phyloP scores from a whole-genome alignment of 257 asterid species.

The Ehretia macrophylla region DNA sequence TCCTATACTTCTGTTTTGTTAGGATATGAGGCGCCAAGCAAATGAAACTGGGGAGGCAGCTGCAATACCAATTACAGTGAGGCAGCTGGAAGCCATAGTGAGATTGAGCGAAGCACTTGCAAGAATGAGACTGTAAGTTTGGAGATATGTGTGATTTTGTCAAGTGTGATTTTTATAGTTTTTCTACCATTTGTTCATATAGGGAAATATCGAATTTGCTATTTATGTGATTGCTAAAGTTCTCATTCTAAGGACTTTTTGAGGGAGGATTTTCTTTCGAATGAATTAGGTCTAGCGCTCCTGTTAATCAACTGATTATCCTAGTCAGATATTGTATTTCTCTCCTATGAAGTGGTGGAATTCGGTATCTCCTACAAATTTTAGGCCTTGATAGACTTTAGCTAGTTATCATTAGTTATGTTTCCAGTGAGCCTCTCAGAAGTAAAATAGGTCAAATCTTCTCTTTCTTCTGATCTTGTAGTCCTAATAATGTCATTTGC shows the following conservation, averaged over 20 bases:
- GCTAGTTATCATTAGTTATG: neutral
- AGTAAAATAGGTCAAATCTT: neutral
- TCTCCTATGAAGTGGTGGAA: too few species aligned
- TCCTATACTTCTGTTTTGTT: constrained; percentile 15
- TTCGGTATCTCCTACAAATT: too few species aligned
- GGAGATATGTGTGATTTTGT: neutral
- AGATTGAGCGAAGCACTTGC: constrained; percentile 96
- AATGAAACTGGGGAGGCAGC: constrained; percentile 88
- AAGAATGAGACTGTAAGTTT: constrained; percentile 87
- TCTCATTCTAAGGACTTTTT: too few species aligned
- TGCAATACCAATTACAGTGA: constrained; percentile 93
- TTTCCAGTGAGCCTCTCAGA: neutral
- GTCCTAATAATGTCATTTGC: neutral
- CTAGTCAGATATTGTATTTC: too few species aligned
- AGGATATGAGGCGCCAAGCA: constrained; percentile 94
- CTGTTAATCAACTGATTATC: too few species aligned
- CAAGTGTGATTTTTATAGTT: neutral
- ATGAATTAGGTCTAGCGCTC: too few species aligned
- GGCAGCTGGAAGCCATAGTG: constrained; percentile 96
- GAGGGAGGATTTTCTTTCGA: too few species aligned
- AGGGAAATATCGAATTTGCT: too few species aligned
- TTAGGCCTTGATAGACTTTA: too few species aligned
- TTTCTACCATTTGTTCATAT: neutral
- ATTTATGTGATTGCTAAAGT: too few species aligned
- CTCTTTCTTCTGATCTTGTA: constrained; percentile 1